phyloP scores from a whole-genome alignment of 2,329 filamentous ascomycete species.

The Gliomastix tumulicola region DNA sequence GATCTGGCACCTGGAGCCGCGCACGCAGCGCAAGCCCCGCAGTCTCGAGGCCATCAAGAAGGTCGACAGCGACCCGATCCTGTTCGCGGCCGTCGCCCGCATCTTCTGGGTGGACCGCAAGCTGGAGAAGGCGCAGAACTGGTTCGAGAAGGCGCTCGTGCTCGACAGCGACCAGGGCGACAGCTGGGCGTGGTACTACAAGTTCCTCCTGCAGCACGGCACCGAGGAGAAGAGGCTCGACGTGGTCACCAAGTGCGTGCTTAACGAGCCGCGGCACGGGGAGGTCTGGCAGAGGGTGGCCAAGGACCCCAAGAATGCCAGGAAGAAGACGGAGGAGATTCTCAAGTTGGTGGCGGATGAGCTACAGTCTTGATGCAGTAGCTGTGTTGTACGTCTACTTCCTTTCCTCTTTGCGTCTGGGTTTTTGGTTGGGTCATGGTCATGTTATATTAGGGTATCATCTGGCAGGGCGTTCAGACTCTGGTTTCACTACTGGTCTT shows the following conservation, averaged over 20 bases:
- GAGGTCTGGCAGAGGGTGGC: conserved; percentile 83
- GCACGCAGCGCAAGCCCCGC: conserved; percentile 87
- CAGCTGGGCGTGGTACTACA: conserved; percentile 97
- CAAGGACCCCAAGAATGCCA: conserved; percentile 79
- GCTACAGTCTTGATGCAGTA: conserved; percentile 17
- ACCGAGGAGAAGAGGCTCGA: conserved; percentile 88
- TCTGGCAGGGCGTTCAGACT: too few species aligned
- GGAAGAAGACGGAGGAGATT: conserved; percentile 70
- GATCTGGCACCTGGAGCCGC: conserved; percentile 88
- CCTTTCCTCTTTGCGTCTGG: too few species aligned
- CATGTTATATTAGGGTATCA: too few species aligned
- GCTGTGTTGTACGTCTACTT: neutral
- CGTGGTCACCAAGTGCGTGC: conserved; percentile 70
- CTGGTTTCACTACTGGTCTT: too few species aligned
- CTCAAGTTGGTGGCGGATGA: conserved; percentile 66
- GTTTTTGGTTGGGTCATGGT: too few species aligned
- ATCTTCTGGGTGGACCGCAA: conserved; percentile 94
- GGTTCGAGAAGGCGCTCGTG: conserved; percentile 95
- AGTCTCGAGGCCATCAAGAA: conserved; percentile 95
- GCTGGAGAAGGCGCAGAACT: conserved; percentile 88
- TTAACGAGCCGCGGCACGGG: conserved; percentile 84
- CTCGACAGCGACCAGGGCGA: conserved; percentile 84
- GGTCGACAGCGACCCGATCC: conserved; percentile 81
- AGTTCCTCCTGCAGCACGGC: conserved; percentile 86
- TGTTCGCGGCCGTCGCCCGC: conserved; percentile 87